Percentiles rank a stretch among this genome's conserved stretches.
Conservation (phyloP, 2,329 filamentous ascomycete genomes). For the Sphaerulina populicola region DNA sequence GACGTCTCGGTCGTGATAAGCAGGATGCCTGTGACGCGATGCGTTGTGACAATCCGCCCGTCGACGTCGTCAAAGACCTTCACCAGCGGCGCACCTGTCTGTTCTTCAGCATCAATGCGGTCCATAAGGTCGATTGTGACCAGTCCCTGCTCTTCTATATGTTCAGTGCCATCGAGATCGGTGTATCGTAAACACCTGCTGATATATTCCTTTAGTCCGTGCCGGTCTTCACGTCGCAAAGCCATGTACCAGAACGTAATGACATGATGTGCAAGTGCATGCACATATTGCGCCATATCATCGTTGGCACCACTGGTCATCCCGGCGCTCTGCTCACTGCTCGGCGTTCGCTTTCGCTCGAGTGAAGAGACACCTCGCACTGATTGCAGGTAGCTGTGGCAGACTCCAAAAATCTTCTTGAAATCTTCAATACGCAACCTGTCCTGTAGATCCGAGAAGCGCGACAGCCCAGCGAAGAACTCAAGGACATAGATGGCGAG, state of each 20-base stretch:
- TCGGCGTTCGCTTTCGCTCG: slow-evolving; percentile 23
- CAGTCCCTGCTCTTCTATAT: slow-evolving; percentile 82
- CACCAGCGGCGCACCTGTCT: slow-evolving; percentile 55
- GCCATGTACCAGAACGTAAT: slow-evolving; percentile 96
- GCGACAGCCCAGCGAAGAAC: slow-evolving; percentile 81
- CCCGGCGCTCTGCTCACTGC: slow-evolving; percentile 24
- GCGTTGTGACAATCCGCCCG: slow-evolving; percentile 57
- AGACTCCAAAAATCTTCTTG: slow-evolving; percentile 89
- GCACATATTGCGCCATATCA: slow-evolving; percentile 58
- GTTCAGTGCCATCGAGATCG: slow-evolving; percentile 64
- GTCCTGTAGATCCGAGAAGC: slow-evolving; percentile 56
- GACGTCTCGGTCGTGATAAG: slow-evolving; percentile 68
- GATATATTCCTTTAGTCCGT: slow-evolving; percentile 82
- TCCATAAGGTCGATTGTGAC: slow-evolving; percentile 75
- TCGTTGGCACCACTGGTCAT: slow-evolving; percentile 26
- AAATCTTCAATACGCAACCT: slow-evolving; percentile 67
- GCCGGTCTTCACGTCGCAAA: slow-evolving; percentile 72
- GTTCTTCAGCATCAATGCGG: slow-evolving; percentile 41
- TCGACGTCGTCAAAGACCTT: slow-evolving; percentile 56
- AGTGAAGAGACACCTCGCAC: slow-evolving; percentile 49
- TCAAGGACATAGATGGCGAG: slow-evolving; percentile 93
- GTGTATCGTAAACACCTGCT: slow-evolving; percentile 71
- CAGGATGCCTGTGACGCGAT: slow-evolving; percentile 66
- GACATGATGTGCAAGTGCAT: slow-evolving; percentile 86
- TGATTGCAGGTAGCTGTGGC: slow-evolving; percentile 85